Conservation (phyloP, 2,329 filamentous ascomycete genomes). For the Fulvia fulva region DNA sequence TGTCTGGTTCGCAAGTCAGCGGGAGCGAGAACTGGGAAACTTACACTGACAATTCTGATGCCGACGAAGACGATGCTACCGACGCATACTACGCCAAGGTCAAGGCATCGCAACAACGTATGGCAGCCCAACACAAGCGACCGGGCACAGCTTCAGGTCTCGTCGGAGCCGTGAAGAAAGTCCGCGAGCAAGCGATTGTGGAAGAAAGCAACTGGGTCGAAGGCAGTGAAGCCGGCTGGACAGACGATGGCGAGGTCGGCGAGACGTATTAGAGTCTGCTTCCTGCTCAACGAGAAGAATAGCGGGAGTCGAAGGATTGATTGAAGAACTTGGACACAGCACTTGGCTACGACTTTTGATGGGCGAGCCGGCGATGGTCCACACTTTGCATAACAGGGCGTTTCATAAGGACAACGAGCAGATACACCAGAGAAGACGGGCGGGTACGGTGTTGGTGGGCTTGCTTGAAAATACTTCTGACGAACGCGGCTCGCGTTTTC, state of each 20-base stretch:
- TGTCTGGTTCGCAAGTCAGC: slow-evolving; percentile 26
- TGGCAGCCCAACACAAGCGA: slow-evolving; percentile 29
- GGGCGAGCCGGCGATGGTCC: background rate
- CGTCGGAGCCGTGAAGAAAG: slow-evolving; percentile 22
- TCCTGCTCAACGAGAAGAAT: background rate
- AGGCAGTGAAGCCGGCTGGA: slow-evolving; percentile 35
- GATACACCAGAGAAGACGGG: slow-evolving; percentile 1
- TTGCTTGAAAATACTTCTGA: background rate
- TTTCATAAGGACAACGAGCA: background rate
- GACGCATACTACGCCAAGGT: slow-evolving; percentile 79
- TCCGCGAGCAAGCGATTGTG: slow-evolving; percentile 25
- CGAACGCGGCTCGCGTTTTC: background rate
- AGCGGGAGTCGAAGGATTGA: background rate
- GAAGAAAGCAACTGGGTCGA: slow-evolving; percentile 26
- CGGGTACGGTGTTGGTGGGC: background rate
- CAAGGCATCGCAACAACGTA: slow-evolving; percentile 55
- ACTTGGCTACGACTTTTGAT: background rate
- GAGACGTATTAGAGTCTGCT: slow-evolving; percentile 28
- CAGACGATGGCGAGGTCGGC: slow-evolving; percentile 34
- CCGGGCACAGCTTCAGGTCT: slow-evolving; percentile 9
- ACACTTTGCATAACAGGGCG: background rate
- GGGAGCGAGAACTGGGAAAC: slow-evolving; percentile 98
- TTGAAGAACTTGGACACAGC: background rate
- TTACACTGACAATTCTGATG: slow-evolving; percentile 63
- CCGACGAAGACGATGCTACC: slow-evolving; percentile 59